Evolutionary conservation across 2,329 filamentous ascomycete species (phyloP), one percentile per base, ranked within the genome.

Genomic region (Penicillium sumatraense): DNA sequence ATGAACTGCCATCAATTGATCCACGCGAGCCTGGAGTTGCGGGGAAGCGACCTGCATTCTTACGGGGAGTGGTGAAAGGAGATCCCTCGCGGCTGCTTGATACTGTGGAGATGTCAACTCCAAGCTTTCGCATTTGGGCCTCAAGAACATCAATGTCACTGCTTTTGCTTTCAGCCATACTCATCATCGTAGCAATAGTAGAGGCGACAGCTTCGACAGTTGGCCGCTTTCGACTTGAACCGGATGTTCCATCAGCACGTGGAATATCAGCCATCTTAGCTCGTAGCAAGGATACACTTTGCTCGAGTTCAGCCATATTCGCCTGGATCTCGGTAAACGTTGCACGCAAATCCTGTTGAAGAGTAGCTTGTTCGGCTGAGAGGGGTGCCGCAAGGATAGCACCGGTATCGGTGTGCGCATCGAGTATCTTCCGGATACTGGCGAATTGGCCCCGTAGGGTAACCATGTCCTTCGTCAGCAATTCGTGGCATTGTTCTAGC

Each of bases 121-220:
- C 82, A 20, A 96, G 75, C 70, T 87, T 90, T 56, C 89, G 87
- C 77, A 99, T 86, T 70, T 96, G 90, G 45, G 87, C 85, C 75
- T 98, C 95, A 27, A 98, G 82, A 6, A 96, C 86, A 71, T 96
- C 91, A 49, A 99, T 87, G 66, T 98, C 93, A 54, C 89, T 90
- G 69, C 90, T 95, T 70, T 91, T 90, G 76, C 91, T 91, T 79
- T 98, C 91, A 0, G 90, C 90, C 88, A 97, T 93, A 56, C 81
- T 84, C 29, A 93, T 97, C 89, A 99, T 93, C 69, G 95, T 96
- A 54, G 82, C 81, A 62, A 99, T 96, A 1, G 95, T 99, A 56
- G 90, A 90, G 63, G 93, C 88, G 18, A 99, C 90, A 0, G 91
- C 91, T 65, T 97, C 95, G 9, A 97, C 90, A 0, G 93, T 97